Percentiles rank a stretch among this genome's conserved stretches.
Evolutionary conservation across 2,329 filamentous ascomycete species (phyloP).

Genomic region (Sclerotinia subarctica): DNA sequence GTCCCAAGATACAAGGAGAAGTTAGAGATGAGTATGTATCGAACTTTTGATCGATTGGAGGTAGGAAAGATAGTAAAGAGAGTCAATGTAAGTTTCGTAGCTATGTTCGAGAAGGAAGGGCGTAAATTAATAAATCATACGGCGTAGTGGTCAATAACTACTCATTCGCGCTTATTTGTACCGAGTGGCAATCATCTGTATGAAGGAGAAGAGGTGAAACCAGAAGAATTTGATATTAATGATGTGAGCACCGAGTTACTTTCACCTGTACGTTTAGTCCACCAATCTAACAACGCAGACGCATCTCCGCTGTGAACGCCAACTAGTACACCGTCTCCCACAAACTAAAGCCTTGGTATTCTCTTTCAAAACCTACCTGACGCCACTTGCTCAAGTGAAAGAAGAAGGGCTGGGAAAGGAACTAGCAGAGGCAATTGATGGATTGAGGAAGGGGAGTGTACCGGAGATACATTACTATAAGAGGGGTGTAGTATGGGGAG

Average conservation of each 20-base stretch:
- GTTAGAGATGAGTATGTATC: slow-evolving; percentile 58
- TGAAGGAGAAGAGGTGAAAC: slow-evolving; percentile 38
- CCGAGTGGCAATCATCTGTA: slow-evolving; percentile 44
- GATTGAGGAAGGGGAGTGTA: slow-evolving; percentile 53
- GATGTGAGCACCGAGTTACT: slow-evolving; percentile 38
- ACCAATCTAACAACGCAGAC: slow-evolving; percentile 36
- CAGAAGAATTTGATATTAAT: slow-evolving; percentile 45
- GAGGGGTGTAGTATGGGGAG: slow-evolving; percentile 39
- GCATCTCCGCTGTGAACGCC: slow-evolving; percentile 54
- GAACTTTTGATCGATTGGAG: slow-evolving; percentile 54
- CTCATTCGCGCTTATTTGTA: slow-evolving; percentile 42
- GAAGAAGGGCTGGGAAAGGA: slow-evolving; percentile 53
- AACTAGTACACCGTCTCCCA: slow-evolving; percentile 59
- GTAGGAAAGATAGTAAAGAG: slow-evolving; percentile 54
- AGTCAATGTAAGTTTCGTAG: slow-evolving; percentile 43
- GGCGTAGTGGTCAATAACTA: slow-evolving; percentile 45
- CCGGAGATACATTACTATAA: slow-evolving; percentile 60
- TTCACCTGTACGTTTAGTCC: neutral
- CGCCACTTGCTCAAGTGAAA: slow-evolving; percentile 53
- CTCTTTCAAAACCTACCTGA: slow-evolving; percentile 60
- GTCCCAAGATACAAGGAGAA: slow-evolving; percentile 57
- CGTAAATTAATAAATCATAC: neutral
- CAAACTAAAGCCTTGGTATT: slow-evolving; percentile 54
- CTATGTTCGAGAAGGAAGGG: neutral
- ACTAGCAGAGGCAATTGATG: slow-evolving; percentile 57